Conservation (phyloP, 768 basidiomycete genomes). For the Termitomyces titanicus region DNA sequence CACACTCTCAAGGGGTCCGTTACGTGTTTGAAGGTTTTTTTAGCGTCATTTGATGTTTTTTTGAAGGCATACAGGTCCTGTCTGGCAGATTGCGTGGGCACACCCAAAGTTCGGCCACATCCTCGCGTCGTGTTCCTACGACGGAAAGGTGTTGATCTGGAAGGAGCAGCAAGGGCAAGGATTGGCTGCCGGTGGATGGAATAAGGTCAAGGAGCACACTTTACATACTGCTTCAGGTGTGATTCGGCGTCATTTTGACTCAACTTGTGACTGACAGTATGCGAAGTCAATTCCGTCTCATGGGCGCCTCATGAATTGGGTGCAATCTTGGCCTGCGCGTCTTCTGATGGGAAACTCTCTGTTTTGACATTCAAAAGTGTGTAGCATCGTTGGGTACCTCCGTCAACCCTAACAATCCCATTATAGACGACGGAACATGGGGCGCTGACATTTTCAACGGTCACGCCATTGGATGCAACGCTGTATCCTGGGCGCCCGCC, state of each 20-base stretch:
- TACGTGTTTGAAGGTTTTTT: background rate
- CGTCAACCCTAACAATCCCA: background rate
- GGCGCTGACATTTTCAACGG: conserved; percentile 93
- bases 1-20: conserved; percentile 80
- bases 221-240: conserved; percentile 91
- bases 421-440: conserved; percentile 91
- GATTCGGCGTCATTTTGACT: conserved; percentile 1
- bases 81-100: conserved; percentile 98
- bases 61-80: conserved; percentile 88
- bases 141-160: conserved; percentile 98
- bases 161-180: conserved; percentile 77
- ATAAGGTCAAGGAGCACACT: conserved; percentile 93
- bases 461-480: conserved; percentile 95
- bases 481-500: conserved; percentile 97
- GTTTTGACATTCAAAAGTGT: conserved; percentile 95
- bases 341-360: conserved; percentile 95
- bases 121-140: conserved; percentile 97
- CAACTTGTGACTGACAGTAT: background rate
- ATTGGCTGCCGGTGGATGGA: conserved; percentile 65
- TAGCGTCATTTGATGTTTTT: background rate
- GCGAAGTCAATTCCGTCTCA: conserved; percentile 88
- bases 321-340: conserved; percentile 94
- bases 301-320: conserved; percentile 99
- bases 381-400: conserved; percentile 13
- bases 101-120: conserved; percentile 97